phyloP scores from a whole-genome alignment of 192 early-diverging fungal genomes.

The Pecoramyces ruminantium region DNA sequence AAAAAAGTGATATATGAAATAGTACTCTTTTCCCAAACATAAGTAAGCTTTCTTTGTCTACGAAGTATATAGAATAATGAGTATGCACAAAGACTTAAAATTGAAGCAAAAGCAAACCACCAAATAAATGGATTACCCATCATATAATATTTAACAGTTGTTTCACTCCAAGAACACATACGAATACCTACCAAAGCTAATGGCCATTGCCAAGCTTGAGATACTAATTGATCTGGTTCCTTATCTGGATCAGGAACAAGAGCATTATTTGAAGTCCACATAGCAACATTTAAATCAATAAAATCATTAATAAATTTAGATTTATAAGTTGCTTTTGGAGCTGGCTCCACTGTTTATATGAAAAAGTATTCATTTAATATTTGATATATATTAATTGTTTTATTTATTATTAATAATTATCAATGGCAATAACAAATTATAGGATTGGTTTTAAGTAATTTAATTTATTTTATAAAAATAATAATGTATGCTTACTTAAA shows the following conservation, averaged over 20 bases:
- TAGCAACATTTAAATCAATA: neutral
- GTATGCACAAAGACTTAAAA: neutral
- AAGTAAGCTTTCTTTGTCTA: neutral
- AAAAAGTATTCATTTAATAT: neutral
- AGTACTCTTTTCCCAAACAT: neutral
- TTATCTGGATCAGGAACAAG: neutral
- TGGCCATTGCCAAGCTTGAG: conserved; percentile 3
- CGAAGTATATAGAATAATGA: neutral
- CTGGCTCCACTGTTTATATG: neutral
- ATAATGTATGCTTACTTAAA: conserved; percentile 6
- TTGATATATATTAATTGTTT: too few species aligned
- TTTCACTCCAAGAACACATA: neutral
- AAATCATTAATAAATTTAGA: neutral
- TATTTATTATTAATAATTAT: too few species aligned
- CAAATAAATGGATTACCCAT: conserved; percentile 2
- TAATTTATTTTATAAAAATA: too few species aligned
- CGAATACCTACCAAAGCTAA: neutral
- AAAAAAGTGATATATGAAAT: too few species aligned
- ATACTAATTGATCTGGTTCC: neutral
- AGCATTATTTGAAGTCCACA: neutral
- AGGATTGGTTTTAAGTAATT: too few species aligned
- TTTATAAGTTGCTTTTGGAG: neutral
- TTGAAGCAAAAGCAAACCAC: neutral
- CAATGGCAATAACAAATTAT: too few species aligned
- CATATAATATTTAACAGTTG: conserved; percentile 1